phyloP scores from a whole-genome alignment of 2,329 filamentous ascomycete genomes.

The Aspergillus phoenicis region DNA sequence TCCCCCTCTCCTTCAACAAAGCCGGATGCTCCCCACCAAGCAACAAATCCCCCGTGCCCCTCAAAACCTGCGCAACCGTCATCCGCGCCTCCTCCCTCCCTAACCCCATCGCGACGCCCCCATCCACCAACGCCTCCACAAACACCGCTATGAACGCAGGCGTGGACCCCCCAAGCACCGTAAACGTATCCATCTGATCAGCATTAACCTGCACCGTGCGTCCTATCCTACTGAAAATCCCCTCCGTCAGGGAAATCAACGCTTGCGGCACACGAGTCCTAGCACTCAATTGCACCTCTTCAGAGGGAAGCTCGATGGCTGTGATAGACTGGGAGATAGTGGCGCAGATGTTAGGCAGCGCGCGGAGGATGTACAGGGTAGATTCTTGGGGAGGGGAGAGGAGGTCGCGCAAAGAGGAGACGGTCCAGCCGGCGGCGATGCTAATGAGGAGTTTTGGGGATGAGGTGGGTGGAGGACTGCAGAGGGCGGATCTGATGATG shows the following conservation, averaged over 20 bases:
- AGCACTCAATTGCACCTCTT: neutral
- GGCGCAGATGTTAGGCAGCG: neutral
- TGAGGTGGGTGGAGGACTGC: neutral
- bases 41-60: conserved; percentile 61
- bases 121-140: conserved; percentile 62
- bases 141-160: conserved; percentile 64
- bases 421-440: conserved; percentile 4
- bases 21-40: conserved; percentile 63
- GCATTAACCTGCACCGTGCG: conserved; percentile 55
- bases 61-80: conserved; percentile 66
- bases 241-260: conserved; percentile 18
- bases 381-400: neutral
- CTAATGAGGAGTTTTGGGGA: neutral
- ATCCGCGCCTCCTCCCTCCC: conserved; percentile 61
- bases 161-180: conserved; percentile 62
- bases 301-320: neutral
- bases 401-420: neutral
- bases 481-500: neutral
- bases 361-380: neutral
- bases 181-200: conserved; percentile 58
- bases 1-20: conserved; percentile 61
- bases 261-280: too few relatives aligned
- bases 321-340: conserved; percentile 2
- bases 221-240: conserved; percentile 58
- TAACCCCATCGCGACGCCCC: conserved; percentile 64